A percentile compares a stretch with the other conserved stretches of the same genome.
These are phyloP conservation scores for Dentipellis sp. DNA, from an alignment of 768 basidiomycete genomes.

Conservation along the genomic window DNA sequence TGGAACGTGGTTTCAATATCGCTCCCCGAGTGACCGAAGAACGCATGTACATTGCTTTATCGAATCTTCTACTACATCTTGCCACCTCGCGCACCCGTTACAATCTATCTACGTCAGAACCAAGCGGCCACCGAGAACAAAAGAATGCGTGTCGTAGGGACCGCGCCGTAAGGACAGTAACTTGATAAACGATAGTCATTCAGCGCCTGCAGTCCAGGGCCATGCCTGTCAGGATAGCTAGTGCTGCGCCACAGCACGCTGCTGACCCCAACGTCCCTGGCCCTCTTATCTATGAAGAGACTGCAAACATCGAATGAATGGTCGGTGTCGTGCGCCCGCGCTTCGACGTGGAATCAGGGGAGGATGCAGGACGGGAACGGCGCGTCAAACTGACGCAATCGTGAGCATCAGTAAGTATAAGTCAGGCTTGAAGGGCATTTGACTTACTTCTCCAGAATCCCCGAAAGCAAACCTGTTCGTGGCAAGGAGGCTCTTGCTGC, in stretches of 20 bases:
- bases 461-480: conserved; percentile 53
- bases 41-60: conserved; percentile 6
- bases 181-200: too few relatives aligned
- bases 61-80: conserved; percentile 4
- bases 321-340: conserved; percentile 61
- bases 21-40: neutral
- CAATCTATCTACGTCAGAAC: conserved; percentile 20
- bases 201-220: conserved; percentile 51
- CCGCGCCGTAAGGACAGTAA: too few relatives aligned
- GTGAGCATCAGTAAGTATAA: conserved; percentile 1
- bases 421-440: neutral
- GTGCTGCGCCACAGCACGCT: conserved; percentile 69
- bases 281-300: conserved; percentile 56
- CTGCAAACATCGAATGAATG: conserved; percentile 68
- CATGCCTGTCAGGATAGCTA: conserved; percentile 74
- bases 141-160: too few relatives aligned
- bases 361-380: neutral
- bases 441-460: conserved; percentile 36
- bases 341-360: neutral
- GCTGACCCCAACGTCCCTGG: conserved; percentile 46
- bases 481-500: conserved; percentile 69
- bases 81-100: conserved; percentile 13
- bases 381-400: conserved; percentile 35
- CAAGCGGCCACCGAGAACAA: neutral
- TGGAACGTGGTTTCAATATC: too few relatives aligned